phyloP scores from a whole-genome alignment of 768 basidiomycete species.

The Coprinopsis cinerea region DNA sequence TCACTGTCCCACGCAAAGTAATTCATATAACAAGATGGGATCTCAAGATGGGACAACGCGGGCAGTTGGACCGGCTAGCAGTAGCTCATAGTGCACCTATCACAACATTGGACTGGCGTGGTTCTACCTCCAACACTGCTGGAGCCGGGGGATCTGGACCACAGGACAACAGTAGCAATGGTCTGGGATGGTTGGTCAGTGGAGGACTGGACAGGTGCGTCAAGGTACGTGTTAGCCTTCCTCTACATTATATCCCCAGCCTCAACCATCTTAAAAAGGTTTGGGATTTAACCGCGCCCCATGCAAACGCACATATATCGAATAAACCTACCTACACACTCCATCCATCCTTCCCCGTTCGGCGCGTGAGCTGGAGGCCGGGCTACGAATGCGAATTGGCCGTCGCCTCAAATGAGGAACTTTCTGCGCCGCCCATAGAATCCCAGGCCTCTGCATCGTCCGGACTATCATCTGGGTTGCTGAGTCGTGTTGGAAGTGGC shows the following conservation, averaged over 20 bases:
- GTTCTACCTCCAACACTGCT: conserved; percentile 9
- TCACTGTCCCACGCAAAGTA: neutral
- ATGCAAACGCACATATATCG: conserved; percentile 42
- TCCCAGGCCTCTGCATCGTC: conserved; percentile 10
- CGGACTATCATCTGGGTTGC: conserved; percentile 12
- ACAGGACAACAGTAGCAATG: conserved; percentile 24
- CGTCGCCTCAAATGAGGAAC: conserved; percentile 60
- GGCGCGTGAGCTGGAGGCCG: conserved; percentile 73
- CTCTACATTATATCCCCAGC: neutral
- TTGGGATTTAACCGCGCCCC: conserved; percentile 60
- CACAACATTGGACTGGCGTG: conserved; percentile 69
- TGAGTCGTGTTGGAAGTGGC: conserved; percentile 25
- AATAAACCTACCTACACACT: conserved; percentile 65
- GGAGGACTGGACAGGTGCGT: conserved; percentile 76
- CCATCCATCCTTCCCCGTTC: conserved; percentile 69
- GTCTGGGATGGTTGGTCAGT: conserved; percentile 71
- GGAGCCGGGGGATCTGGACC: conserved; percentile 11
- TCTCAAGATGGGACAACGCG: conserved; percentile 69
- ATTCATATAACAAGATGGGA: conserved; percentile 53
- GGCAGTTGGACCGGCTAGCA: conserved; percentile 63
- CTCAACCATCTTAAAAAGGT: conserved; percentile 43
- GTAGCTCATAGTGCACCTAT: conserved; percentile 72
- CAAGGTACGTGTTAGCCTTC: conserved; percentile 39
- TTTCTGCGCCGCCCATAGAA: conserved; percentile 26
- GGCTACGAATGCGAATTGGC: conserved; percentile 72